phyloP scores from a whole-genome alignment of 495 filamentous ascomycete species.

The Podospora appendiculata region DNA sequence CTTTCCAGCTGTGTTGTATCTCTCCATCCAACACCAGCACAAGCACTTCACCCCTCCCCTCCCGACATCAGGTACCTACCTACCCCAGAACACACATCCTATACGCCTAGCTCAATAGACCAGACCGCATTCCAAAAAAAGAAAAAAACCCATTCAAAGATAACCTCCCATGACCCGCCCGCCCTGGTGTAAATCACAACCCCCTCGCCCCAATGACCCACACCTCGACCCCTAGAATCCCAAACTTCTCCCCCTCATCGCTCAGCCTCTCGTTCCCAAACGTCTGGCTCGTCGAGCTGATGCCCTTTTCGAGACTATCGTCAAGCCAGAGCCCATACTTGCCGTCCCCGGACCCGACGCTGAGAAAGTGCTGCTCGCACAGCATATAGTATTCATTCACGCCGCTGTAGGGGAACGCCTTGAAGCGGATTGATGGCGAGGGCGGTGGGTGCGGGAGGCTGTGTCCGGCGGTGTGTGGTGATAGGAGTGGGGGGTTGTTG shows the following conservation, averaged over 20 bases:
- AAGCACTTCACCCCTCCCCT: too few relatives aligned
- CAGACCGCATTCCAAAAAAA: too few relatives aligned
- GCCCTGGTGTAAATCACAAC: too few relatives aligned
- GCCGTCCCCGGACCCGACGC: conserved; percentile 80
- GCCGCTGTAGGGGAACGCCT: conserved; percentile 92
- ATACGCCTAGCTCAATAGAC: too few relatives aligned
- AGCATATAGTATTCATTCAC: conserved; percentile 96
- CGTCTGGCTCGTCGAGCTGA: conserved; percentile 73
- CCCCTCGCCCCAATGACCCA: conserved; percentile 60
- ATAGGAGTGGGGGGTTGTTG: background rate
- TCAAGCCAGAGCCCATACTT: conserved; percentile 92
- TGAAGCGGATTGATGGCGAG: conserved; percentile 69
- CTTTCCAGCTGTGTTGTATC: too few relatives aligned
- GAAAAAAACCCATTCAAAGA: too few relatives aligned
- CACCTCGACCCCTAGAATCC: conserved; percentile 82
- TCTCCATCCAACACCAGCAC: too few relatives aligned
- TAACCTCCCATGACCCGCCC: too few relatives aligned
- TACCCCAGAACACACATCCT: too few relatives aligned
- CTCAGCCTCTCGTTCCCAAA: conserved; percentile 96
- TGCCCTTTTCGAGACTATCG: conserved; percentile 75
- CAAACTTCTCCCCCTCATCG: conserved; percentile 89
- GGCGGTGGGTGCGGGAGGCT: conserved; percentile 2
- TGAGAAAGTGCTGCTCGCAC: conserved; percentile 79
- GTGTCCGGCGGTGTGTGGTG: background rate
- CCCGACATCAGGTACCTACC: too few relatives aligned